Evolutionary conservation across 2,329 filamentous ascomycete genomes (phyloP), one percentile per base, ranked within the genome.

Genomic region (Blastomyces parvus): DNA sequence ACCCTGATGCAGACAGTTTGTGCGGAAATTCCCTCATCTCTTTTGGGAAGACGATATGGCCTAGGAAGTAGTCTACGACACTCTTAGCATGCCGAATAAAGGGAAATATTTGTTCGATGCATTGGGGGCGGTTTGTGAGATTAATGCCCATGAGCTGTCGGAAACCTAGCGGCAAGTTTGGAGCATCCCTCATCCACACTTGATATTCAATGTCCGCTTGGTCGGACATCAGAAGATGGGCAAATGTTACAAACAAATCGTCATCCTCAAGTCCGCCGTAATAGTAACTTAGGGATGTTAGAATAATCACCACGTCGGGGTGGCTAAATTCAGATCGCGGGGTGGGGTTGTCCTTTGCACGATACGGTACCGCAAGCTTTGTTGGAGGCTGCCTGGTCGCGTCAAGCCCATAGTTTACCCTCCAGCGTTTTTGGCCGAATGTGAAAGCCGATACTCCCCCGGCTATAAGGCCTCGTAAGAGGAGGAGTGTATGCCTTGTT

Each of bases 1-100:
- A 90, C 0, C 86, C 87, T 0, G 86, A 89, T 0, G 84, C 80
- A 0, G 83, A 85, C 0, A 90, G 73, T 64, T 89, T 90, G 9
- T 79, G 62, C 0, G 82, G 81, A 58, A 88, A 90, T 64, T 88
- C 83, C 27, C 81, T 85, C 65, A 84, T 80, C 27, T 86, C 82
- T 40, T 80, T 84, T 0, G 85, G 79, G 65, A 90, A 90, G 0
- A 88, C 81, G 0, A 86, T 69, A 5, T 78, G 71, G 0, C 74
- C 71, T 0, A 92, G 71, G 68, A 83, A 91, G 66, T 85, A 90
- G 65, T 91, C 83, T 1, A 90, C 79, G 1, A 77, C 78, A 0
- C 70, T 73, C 64, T 86, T 87, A 0, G 81, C 78, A 63, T 77
- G 79, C 0, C 79, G 76, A 0, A 90, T 67, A 40, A 71, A 65